Base-by-base conservation (phyloP, 306 rosid species). In the Trifolium fragiferum region DNA sequence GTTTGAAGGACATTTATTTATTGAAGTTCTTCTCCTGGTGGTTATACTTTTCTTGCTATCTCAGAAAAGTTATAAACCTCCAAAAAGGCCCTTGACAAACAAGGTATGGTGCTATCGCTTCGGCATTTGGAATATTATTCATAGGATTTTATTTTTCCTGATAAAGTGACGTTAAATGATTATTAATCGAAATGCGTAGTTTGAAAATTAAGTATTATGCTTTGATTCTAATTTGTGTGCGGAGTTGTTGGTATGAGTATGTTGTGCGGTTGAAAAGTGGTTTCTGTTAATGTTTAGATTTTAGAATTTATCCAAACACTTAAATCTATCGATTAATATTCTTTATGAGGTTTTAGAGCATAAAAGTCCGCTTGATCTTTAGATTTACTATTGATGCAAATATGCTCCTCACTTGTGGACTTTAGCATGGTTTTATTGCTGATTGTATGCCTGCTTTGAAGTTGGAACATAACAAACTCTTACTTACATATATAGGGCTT, bases 21-120 rank as follows among this genome's bases (percentile, higher is more conserved):
- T 94, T 40, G 98, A 92, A 76, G 95, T 80, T 69, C 78, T 94
- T 74, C 95, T 94, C 69, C 60, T 89, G 44, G 90, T 89, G 55
- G 99, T 94, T 73, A 94, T 94, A 53, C 80, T 92, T 77, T 86
- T 90, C 83, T 84, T 94, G 60, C 95, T 94, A 68, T 92, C 97
- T 53, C 96, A 88, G 84, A 94, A 94, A 78, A 94, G 99, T 87
- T 94, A 94, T 87, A 94, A 87, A 78, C 99, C 96, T 49, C 99
- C 99, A 37, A 94, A 90, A 80, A 86, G 97, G 74, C 99, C 99
- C 49, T 83, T 94, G 73, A 86, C 93, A 14, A 78, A 85, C 82
- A 87, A 92, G 99, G 99, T 94, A 68, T n/a, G 88, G 75, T 74
- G 64, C 51, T 15, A 6, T 60, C 37, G 63, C 35, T 65, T 23